Evolutionary conservation across 2,329 filamentous ascomycete species (phyloP).

Genomic region (Amesomyces nigricolor): DNA sequence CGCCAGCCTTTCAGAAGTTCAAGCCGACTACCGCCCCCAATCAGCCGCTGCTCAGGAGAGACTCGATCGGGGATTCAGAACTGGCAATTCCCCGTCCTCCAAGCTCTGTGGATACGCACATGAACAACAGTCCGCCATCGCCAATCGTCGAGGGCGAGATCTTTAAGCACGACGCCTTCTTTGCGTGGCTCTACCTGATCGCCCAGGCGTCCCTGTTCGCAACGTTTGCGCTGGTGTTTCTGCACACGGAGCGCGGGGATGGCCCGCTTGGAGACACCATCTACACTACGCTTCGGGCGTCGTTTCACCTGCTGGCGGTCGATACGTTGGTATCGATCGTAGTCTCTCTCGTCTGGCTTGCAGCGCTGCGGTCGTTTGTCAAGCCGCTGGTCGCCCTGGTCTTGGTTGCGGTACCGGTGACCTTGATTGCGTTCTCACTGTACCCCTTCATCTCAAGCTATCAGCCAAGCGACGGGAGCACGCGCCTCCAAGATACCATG

Average conservation of each 20-base stretch:
- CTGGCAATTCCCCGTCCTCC: slow-evolving; percentile 38
- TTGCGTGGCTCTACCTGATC: slow-evolving; percentile 85
- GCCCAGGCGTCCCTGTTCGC: slow-evolving; percentile 77
- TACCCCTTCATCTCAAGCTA: slow-evolving; percentile 91
- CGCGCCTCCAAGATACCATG: slow-evolving; percentile 73
- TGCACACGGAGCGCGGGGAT: slow-evolving; percentile 69
- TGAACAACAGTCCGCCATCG: slow-evolving; percentile 33
- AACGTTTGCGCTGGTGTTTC: slow-evolving; percentile 81
- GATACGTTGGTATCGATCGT: slow-evolving; percentile 88
- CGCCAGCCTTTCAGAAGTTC: slow-evolving; percentile 60
- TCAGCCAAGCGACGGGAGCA: slow-evolving; percentile 67
- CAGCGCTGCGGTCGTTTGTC: slow-evolving; percentile 80
- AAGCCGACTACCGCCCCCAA: slow-evolving; percentile 35
- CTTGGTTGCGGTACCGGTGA: slow-evolving; percentile 75
- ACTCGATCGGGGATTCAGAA: slow-evolving; percentile 45
- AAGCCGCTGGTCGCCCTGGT: slow-evolving; percentile 76
- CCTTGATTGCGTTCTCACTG: slow-evolving; percentile 82
- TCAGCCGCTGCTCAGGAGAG: slow-evolving; percentile 38
- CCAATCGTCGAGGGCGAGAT: slow-evolving; percentile 57
- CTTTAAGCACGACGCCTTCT: slow-evolving; percentile 83
- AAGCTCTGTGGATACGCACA: slow-evolving; percentile 35
- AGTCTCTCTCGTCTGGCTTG: slow-evolving; percentile 86
- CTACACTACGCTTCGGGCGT: slow-evolving; percentile 80
- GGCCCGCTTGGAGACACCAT: slow-evolving; percentile 84
- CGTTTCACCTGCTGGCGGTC: slow-evolving; percentile 81